Evolutionary conservation across 2,329 filamentous ascomycete species (phyloP).

Genomic region (Colletotrichum eremochloae): DNA sequence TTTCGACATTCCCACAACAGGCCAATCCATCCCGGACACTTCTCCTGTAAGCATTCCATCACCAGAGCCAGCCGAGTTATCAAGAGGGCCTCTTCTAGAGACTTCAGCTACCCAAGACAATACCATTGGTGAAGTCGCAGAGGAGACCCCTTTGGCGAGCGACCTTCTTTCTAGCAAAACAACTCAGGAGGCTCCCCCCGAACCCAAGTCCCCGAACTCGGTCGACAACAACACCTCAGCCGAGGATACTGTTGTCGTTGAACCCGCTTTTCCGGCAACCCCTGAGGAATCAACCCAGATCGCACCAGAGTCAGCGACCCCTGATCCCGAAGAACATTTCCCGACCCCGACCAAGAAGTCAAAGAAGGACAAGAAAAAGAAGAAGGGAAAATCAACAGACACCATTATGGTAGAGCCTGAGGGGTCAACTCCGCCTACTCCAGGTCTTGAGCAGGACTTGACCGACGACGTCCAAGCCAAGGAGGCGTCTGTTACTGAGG

Average conservation of each 20-base stretch:
- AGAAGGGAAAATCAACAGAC: constrained; percentile 40
- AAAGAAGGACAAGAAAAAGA: constrained; percentile 48
- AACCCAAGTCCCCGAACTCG: neutral
- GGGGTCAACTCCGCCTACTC: neutral
- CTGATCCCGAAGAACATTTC: constrained; percentile 5
- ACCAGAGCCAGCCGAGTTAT: neutral
- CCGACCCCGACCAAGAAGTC: constrained; percentile 40
- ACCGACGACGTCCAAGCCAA: neutral
- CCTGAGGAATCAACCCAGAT: neutral
- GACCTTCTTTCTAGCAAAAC: neutral
- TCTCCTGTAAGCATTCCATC: neutral
- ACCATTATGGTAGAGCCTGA: neutral
- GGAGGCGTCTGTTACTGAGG: neutral
- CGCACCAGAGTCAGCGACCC: neutral
- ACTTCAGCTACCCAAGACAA: neutral
- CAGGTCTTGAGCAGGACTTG: neutral
- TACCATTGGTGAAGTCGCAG: neutral
- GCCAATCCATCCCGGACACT: neutral
- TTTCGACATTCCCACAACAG: neutral
- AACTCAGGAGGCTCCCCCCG: neutral
- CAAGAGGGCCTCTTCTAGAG: neutral
- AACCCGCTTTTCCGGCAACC: neutral
- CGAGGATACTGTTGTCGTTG: neutral
- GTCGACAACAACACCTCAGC: neutral
- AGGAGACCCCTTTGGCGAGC: neutral